Percentiles rank a stretch among this genome's conserved stretches.
Evolutionary conservation across 352 stramenopile species (phyloP).

Genomic region (Phytophthora meadii): DNA sequence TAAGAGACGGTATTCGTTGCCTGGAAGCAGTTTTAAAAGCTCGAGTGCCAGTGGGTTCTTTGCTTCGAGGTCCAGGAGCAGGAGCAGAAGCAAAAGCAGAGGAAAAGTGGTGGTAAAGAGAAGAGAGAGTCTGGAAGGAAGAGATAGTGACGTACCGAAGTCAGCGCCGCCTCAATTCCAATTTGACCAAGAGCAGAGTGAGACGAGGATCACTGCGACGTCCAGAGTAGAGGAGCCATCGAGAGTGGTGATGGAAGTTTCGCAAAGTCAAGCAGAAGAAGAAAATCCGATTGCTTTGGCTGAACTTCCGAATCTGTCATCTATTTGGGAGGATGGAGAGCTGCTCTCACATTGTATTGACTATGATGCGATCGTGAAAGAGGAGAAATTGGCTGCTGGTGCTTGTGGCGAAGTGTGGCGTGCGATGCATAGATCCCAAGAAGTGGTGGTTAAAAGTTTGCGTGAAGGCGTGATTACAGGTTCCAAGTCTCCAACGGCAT

Average conservation of each 20-base stretch:
- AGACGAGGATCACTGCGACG: conserved; percentile 1
- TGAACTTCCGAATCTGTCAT: conserved; percentile 19
- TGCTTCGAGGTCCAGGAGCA: conserved; percentile 14
- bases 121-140: conserved; percentile 15
- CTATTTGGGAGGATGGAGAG: conserved; percentile 71
- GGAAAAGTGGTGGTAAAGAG: conserved; percentile 11
- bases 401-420: conserved; percentile 57
- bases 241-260: conserved; percentile 7
- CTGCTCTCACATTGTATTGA: conserved; percentile 62
- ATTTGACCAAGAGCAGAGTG: conserved; percentile 16
- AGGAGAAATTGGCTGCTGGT: conserved; percentile 41
- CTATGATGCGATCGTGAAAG: conserved; percentile 38
- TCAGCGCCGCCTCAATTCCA: conserved; percentile 5
- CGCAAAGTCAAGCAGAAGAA: conserved; percentile 9
- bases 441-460: conserved; percentile 54
- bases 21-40: conserved; percentile 19
- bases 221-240: conserved; percentile 6
- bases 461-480: conserved; percentile 22
- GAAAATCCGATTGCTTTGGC: neutral
- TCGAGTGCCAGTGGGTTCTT: conserved; percentile 18
- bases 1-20: conserved; percentile 31
- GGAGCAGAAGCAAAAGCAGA: conserved; percentile 25
- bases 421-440: conserved; percentile 44
- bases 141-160: conserved; percentile 9
- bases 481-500: conserved; percentile 8